Conservation (phyloP, 345 rosid species). For the Viola odorata region DNA sequence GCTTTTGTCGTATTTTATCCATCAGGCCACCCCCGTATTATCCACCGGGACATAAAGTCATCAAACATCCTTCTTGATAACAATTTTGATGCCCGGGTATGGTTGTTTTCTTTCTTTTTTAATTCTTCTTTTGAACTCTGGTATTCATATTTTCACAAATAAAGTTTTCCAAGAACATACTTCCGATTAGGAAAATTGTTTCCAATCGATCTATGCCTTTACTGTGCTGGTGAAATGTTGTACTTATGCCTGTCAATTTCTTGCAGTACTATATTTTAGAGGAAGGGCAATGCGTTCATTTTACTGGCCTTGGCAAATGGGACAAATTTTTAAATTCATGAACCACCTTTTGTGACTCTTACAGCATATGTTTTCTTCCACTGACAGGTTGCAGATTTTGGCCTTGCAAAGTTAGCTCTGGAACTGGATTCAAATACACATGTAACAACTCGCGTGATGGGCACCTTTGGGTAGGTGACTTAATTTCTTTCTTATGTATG, state of each 20-base stretch:
- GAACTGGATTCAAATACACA: slow-evolving; percentile 81
- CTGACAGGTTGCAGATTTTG: slow-evolving; percentile 86
- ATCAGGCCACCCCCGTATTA: slow-evolving; percentile 96
- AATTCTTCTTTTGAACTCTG: not conserved
- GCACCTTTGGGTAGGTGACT: slow-evolving; percentile 82
- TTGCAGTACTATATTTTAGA: not conserved
- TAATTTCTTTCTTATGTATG: not conserved
- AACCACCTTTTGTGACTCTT: not conserved
- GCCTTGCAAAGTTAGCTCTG: slow-evolving; percentile 80
- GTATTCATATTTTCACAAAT: no score
- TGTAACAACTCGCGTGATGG: slow-evolving; percentile 93
- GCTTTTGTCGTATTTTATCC: slow-evolving; percentile 1
- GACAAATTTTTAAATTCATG: not conserved
- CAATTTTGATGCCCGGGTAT: slow-evolving; percentile 89
- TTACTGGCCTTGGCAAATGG: slow-evolving; percentile 4
- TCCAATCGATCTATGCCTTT: not conserved
- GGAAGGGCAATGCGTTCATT: not conserved
- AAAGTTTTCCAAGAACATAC: no score
- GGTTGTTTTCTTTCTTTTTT: slow-evolving; percentile 11
- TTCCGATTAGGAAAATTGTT: no score
- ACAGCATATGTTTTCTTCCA: slow-evolving; percentile 4
- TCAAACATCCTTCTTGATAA: slow-evolving; percentile 85
- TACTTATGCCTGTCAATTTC: slow-evolving; percentile 1
- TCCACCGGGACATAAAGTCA: slow-evolving; percentile 96
- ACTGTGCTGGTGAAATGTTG: slow-evolving; percentile 5